phyloP scores from a whole-genome alignment of 495 filamentous ascomycete genomes.

The Daldinia decipiens region DNA sequence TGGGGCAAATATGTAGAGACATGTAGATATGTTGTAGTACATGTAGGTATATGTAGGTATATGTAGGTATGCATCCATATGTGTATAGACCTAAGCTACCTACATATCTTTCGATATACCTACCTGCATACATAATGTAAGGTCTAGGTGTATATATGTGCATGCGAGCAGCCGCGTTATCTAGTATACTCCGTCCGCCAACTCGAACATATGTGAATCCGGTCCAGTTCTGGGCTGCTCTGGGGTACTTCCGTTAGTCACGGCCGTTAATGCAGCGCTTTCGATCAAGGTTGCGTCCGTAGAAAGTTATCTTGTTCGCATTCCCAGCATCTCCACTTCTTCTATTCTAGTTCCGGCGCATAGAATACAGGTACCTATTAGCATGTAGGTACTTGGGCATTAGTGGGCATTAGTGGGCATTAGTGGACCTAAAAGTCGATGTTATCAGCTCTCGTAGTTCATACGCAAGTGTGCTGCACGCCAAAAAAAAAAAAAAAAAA shows the following conservation, averaged over 20 bases:
- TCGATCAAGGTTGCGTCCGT: not conserved
- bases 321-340: conserved; percentile 33
- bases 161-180: conserved; percentile 7
- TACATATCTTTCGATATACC: no score
- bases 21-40: not conserved
- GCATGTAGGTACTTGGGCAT: not conserved
- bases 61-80: no score
- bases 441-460: conserved; percentile 35
- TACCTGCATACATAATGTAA: no score
- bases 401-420: conserved; percentile 3
- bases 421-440: conserved; percentile 23
- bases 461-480: conserved; percentile 31
- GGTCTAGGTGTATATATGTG: not conserved
- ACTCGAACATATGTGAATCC: conserved; percentile 1
- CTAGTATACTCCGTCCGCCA: conserved; percentile 11
- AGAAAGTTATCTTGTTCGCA: conserved; percentile 27
- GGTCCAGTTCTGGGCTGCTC: conserved; percentile 9
- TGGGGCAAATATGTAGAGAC: conserved; percentile 19
- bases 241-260: conserved; percentile 20
- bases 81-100: no score
- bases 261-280: conserved; percentile 14
- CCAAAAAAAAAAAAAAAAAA: not conserved
- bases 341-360: conserved; percentile 44
- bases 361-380: conserved; percentile 12
- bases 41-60: no score